phyloP scores from a whole-genome alignment of 148 eudicot genomes.

The Fagopyrum homotropicum region DNA sequence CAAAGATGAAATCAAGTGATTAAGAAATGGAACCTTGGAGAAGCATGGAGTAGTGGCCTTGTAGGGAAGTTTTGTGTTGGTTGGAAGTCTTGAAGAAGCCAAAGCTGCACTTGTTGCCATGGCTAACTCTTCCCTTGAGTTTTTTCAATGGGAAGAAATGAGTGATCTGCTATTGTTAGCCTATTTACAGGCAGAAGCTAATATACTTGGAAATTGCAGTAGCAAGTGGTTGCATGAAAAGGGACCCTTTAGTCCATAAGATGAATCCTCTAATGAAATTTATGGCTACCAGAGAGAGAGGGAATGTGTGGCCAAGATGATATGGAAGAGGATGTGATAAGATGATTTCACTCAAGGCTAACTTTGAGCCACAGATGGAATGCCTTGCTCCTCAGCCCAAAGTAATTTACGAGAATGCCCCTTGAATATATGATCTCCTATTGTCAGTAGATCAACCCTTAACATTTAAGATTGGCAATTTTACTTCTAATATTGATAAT shows the following conservation, averaged over 20 bases:
- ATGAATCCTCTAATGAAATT: constrained; percentile 11
- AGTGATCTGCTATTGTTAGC: background rate
- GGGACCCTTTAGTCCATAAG: constrained; percentile 2
- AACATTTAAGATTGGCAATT: too few relatives aligned
- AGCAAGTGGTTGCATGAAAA: constrained; percentile 3
- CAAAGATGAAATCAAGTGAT: background rate
- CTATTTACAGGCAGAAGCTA: background rate
- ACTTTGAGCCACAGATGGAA: constrained; percentile 34
- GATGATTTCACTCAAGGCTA: constrained; percentile 24
- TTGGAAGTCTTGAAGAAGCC: constrained; percentile 75
- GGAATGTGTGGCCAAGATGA: constrained; percentile 63
- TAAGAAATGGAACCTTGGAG: constrained; percentile 41
- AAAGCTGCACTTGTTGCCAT: constrained; percentile 65
- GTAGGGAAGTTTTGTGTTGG: constrained; percentile 51
- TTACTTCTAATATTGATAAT: too few relatives aligned
- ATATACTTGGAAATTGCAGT: background rate
- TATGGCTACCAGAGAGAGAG: constrained; percentile 32
- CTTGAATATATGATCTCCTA: background rate
- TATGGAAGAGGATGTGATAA: constrained; percentile 39
- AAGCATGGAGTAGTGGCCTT: constrained; percentile 62
- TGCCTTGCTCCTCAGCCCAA: background rate
- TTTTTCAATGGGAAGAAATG: background rate
- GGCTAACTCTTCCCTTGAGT: background rate
- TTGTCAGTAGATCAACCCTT: too few relatives aligned
- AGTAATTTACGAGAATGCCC: constrained; percentile 5